Base-by-base conservation (phyloP, 805 yeast genomes). In the Pichia manshurica region DNA sequence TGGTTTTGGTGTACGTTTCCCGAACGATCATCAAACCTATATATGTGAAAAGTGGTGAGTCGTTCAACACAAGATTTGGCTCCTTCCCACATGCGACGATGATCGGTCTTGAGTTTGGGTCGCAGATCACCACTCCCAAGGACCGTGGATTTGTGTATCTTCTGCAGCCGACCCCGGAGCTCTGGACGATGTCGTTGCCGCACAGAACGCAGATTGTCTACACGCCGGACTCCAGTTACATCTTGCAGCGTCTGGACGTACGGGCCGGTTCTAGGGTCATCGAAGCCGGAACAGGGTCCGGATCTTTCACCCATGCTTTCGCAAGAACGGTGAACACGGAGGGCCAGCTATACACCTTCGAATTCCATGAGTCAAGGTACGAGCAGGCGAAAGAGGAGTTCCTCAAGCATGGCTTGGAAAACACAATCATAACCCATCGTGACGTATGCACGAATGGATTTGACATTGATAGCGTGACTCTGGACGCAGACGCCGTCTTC, bases 241-340 rank as follows among this genome's bases (percentile, higher is more conserved):
- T 93, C 46, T 77, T 87, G 53, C 96, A 91, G 63, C 70, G 96
- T 57, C 69, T 93, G 53, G 75, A 79, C 39, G 81, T 93, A 46
- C 71, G 78, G 17, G 79, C 87, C 13, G 90, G 91, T 1, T 75
- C 88, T 0, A 69, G 79, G 49, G 95, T 93, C 12, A 83, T 93
- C 41, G 99, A 93, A 68, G 96, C 98, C 0, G 99, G 99, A 33
- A 93, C 99, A 0, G 99, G 99, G 0, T 86, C 96, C 6, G 99
- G 95, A 0, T 88, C 96, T 1, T 87, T 93, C 60, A 85, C 96
- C 3, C 99, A 93, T 67, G 83, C 96, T 0, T 79, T 93, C 63
- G 84, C 95, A 1, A 77, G 99, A 58, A 79, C 93, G 0, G 82
- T 86, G 2, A 79, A 78, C 1, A 51, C 53, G 1, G 59, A 57